phyloP scores from a whole-genome alignment of 768 basidiomycete genomes.

The Leucocoprinus sp. region DNA sequence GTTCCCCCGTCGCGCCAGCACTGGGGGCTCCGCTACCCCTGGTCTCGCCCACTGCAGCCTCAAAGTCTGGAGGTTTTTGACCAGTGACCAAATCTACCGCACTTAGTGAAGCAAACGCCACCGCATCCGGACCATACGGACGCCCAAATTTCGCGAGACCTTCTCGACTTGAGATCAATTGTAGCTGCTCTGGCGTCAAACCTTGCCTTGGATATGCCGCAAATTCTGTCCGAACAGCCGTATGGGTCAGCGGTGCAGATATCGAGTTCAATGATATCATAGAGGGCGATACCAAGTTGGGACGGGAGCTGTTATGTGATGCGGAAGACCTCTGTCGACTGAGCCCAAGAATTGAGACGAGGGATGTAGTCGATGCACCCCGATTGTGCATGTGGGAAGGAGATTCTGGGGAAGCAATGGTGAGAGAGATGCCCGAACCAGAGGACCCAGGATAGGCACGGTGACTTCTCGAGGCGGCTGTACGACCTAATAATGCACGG shows the following conservation, averaged over 20 bases:
- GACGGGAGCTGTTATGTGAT: constrained; percentile 23
- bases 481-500: constrained; percentile 35
- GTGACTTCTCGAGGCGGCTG: constrained; percentile 20
- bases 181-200: constrained; percentile 57
- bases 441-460: constrained; percentile 27
- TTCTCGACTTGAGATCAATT: constrained; percentile 62
- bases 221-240: constrained; percentile 62
- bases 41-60: constrained; percentile 18
- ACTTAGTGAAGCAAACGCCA: constrained; percentile 49
- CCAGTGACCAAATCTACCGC: constrained; percentile 25
- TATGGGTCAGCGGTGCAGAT: constrained; percentile 70
- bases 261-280: constrained; percentile 67
- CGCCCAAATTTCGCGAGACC: constrained; percentile 61
- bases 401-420: not conserved
- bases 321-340: constrained; percentile 39
- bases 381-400: constrained; percentile 21
- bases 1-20: not conserved
- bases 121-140: constrained; percentile 70
- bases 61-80: constrained; percentile 46
- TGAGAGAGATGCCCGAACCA: constrained; percentile 15
- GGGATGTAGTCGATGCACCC: constrained; percentile 27
- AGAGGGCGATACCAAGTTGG: constrained; percentile 52
- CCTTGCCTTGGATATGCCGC: constrained; percentile 55
- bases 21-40: not conserved
- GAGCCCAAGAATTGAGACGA: constrained; percentile 31